A percentile compares a stretch with the other conserved stretches of the same genome.
phyloP scores from a whole-genome alignment of 1,284 basidiomycete species.

The Ustilago sp. region DNA sequence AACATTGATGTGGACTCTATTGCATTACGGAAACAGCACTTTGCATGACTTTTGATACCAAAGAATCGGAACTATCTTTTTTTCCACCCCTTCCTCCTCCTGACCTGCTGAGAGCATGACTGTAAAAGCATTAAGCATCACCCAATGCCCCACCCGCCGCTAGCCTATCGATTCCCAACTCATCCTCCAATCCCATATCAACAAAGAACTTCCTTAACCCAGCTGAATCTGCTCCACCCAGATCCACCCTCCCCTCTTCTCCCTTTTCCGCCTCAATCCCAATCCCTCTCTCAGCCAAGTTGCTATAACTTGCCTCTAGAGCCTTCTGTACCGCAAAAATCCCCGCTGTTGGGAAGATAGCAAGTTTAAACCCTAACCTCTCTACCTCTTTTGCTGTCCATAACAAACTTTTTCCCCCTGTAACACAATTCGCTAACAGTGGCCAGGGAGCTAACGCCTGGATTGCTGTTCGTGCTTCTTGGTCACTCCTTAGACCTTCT shows the following conservation, averaged over 20 bases:
- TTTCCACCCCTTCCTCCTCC: too few relatives aligned
- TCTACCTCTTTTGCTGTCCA: slow-evolving; percentile 35
- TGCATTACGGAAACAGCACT: background rate
- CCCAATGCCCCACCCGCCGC: slow-evolving; percentile 37
- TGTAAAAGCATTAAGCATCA: slow-evolving; percentile 5
- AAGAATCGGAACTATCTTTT: background rate
- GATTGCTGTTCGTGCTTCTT: slow-evolving; percentile 77
- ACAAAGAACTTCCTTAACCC: slow-evolving; percentile 51
- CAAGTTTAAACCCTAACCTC: slow-evolving; percentile 39
- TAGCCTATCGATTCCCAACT: slow-evolving; percentile 33
- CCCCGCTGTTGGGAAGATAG: slow-evolving; percentile 53
- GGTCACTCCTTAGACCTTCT: slow-evolving; percentile 76
- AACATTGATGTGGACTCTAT: background rate
- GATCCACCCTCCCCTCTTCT: slow-evolving; percentile 11
- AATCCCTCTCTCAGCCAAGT: slow-evolving; percentile 68
- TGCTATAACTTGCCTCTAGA: slow-evolving; percentile 29
- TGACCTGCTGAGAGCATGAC: background rate
- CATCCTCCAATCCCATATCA: slow-evolving; percentile 49
- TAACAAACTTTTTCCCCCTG: slow-evolving; percentile 40
- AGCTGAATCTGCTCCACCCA: slow-evolving; percentile 37
- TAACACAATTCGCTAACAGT: slow-evolving; percentile 48
- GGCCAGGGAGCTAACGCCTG: slow-evolving; percentile 72
- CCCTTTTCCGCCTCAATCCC: slow-evolving; percentile 35
- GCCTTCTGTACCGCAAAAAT: slow-evolving; percentile 43
- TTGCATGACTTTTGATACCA: slow-evolving; percentile 6